Conservation (phyloP, 1,284 basidiomycete genomes). For the Thelephora terrestris region DNA sequence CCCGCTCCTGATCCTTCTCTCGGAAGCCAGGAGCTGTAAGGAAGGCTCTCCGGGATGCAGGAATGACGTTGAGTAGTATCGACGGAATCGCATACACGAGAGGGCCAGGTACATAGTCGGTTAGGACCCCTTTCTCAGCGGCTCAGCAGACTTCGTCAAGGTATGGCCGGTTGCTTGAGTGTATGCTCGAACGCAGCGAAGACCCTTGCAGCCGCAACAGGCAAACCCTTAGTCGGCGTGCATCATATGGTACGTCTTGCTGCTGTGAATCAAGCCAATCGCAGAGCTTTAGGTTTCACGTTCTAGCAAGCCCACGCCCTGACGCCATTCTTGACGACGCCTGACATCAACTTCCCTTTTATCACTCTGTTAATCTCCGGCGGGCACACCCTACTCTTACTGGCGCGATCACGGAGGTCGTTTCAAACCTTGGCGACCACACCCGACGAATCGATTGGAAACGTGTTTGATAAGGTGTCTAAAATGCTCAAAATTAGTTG, state of each 20-base stretch:
- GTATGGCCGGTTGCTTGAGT: slow-evolving; percentile 72
- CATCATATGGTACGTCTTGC: slow-evolving; percentile 77
- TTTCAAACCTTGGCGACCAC: slow-evolving; percentile 74
- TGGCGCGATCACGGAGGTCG: slow-evolving; percentile 46
- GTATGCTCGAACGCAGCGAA: slow-evolving; percentile 75
- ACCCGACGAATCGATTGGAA: slow-evolving; percentile 68
- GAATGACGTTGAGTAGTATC: slow-evolving; percentile 48
- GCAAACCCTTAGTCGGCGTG: slow-evolving; percentile 79
- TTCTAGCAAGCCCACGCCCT: slow-evolving; percentile 88
- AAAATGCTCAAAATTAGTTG: slow-evolving; percentile 57
- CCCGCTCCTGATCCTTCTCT: slow-evolving; percentile 1
- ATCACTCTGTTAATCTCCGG: slow-evolving; percentile 82
- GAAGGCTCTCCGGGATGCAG: slow-evolving; percentile 57
- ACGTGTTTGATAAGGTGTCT: slow-evolving; percentile 74
- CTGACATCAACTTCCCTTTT: slow-evolving; percentile 72
- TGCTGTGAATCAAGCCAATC: slow-evolving; percentile 1
- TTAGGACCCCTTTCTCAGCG: neutral
- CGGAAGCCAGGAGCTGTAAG: slow-evolving; percentile 64
- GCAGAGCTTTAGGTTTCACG: slow-evolving; percentile 3
- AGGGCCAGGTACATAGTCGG: slow-evolving; percentile 57
- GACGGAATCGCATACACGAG: slow-evolving; percentile 87
- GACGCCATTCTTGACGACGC: slow-evolving; percentile 68
- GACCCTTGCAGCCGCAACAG: slow-evolving; percentile 64
- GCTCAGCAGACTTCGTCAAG: slow-evolving; percentile 21
- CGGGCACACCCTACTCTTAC: slow-evolving; percentile 82